Percentiles rank a stretch among this genome's conserved stretches.
Evolutionary conservation across 1,284 basidiomycete genomes (phyloP).

Genomic region (Rhodotorula mucilaginosa): DNA sequence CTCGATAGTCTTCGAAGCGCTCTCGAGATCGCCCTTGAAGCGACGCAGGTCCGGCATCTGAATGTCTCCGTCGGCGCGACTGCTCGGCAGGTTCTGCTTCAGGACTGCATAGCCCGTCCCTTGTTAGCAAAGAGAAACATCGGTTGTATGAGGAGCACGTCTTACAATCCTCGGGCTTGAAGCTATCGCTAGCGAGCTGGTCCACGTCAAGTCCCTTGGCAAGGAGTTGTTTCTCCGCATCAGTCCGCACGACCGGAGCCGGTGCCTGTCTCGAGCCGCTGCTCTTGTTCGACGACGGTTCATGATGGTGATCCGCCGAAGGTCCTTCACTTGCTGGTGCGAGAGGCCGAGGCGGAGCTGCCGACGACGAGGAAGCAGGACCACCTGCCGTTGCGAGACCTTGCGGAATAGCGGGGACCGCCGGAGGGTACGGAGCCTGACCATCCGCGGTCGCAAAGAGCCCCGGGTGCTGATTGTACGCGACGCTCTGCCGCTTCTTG

Average conservation of each 20-base stretch:
- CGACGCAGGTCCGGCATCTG: slow-evolving; percentile 36
- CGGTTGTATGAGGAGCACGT: not conserved
- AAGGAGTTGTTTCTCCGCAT: slow-evolving; percentile 20
- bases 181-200: slow-evolving; percentile 32
- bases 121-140: not conserved
- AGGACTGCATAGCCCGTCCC: slow-evolving; percentile 16
- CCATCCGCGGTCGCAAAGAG: slow-evolving; percentile 1
- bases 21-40: slow-evolving; percentile 27
- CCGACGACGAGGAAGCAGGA: not conserved
- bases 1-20: slow-evolving; percentile 37
- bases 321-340: not conserved
- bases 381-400: not conserved
- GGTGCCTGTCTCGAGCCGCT: not conserved
- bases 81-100: slow-evolving; percentile 30
- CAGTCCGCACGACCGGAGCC: not conserved
- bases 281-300: not conserved
- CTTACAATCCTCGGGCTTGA: slow-evolving; percentile 42
- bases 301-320: not conserved
- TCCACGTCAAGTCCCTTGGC: slow-evolving; percentile 38
- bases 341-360: not conserved
- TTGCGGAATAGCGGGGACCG: slow-evolving; percentile 14
- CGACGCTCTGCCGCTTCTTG: slow-evolving; percentile 46
- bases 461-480: slow-evolving; percentile 32
- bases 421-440: slow-evolving; percentile 2
- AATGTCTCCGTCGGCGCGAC: slow-evolving; percentile 2